These are phyloP conservation scores for Suillus luteus DNA, from an alignment of 768 basidiomycete species.

Conservation along the genomic window DNA sequence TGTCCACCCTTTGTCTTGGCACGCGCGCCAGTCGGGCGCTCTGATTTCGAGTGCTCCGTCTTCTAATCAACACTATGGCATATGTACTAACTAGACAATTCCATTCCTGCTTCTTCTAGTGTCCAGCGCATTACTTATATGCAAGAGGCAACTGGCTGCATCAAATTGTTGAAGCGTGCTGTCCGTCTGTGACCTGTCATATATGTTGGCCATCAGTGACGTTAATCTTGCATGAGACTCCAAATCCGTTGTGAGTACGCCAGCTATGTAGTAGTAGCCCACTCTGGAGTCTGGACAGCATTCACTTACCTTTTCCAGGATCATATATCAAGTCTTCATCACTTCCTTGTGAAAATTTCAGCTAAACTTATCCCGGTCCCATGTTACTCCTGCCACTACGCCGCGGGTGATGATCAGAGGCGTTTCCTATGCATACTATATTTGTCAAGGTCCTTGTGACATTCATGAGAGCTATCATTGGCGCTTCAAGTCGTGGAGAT, in stretches of 20 bases:
- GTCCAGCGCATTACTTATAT: too few species aligned
- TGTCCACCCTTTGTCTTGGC: too few species aligned
- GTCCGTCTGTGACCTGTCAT: too few species aligned
- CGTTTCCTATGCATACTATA: conserved; percentile 4
- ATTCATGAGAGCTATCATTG: conserved; percentile 6
- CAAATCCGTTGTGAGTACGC: not conserved
- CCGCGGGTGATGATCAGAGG: not conserved
- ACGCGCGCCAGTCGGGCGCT: too few species aligned
- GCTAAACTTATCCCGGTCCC: not conserved
- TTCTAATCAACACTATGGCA: too few species aligned
- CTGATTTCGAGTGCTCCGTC: too few species aligned
- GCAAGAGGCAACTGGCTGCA: too few species aligned
- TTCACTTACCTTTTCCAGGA: not conserved
- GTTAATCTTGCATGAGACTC: not conserved
- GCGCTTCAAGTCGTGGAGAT: not conserved
- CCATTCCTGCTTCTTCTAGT: too few species aligned
- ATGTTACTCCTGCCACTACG: not conserved
- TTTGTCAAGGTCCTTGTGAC: conserved; percentile 2
- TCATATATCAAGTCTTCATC: not conserved
- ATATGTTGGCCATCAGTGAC: too few species aligned
- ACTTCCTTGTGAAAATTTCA: not conserved
- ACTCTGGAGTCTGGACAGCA: not conserved
- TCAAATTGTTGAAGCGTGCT: too few species aligned
- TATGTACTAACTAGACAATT: too few species aligned
- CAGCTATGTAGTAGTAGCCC: not conserved